phyloP scores from a whole-genome alignment of 2,329 filamentous ascomycete species.

The Tolypocladium album region DNA sequence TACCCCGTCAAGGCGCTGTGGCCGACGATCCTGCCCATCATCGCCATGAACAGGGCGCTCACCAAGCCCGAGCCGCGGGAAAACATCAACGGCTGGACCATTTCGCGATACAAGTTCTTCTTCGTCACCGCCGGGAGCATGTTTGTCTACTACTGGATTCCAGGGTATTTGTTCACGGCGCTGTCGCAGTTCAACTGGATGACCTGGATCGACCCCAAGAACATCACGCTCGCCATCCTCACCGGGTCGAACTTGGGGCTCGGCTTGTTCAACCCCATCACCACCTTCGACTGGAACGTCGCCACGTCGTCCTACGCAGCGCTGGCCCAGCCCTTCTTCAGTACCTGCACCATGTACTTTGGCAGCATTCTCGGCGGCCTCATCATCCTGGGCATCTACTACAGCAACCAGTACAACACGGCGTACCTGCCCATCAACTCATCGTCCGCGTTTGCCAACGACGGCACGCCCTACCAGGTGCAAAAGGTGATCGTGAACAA shows the following conservation, averaged over 20 bases:
- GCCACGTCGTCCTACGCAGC: slow-evolving; percentile 25
- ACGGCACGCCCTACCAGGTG: slow-evolving; percentile 22
- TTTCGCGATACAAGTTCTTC: slow-evolving; percentile 36
- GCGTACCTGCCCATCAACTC: slow-evolving; percentile 36
- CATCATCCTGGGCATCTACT: slow-evolving; percentile 30
- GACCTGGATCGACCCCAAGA: slow-evolving; percentile 40
- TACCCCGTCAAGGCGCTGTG: slow-evolving; percentile 40
- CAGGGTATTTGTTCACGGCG: slow-evolving; percentile 36
- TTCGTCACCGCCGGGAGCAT: slow-evolving; percentile 27
- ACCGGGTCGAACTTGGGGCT: slow-evolving; percentile 31
- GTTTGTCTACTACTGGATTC: slow-evolving; percentile 44
- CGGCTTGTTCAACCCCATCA: slow-evolving; percentile 22
- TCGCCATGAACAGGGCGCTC: slow-evolving; percentile 35
- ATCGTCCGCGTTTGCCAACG: slow-evolving; percentile 29
- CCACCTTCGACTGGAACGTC: slow-evolving; percentile 30
- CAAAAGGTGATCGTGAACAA: slow-evolving; percentile 25
- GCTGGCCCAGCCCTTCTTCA: slow-evolving; percentile 26
- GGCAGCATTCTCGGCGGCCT: slow-evolving; percentile 22
- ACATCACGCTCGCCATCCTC: slow-evolving; percentile 26
- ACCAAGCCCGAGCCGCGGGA: slow-evolving; percentile 15
- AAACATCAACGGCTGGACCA: slow-evolving; percentile 21
- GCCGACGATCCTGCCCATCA: slow-evolving; percentile 37
- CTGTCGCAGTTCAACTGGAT: slow-evolving; percentile 42
- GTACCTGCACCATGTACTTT: slow-evolving; percentile 24
- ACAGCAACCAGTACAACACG: slow-evolving; percentile 30